phyloP scores from a whole-genome alignment of 108 stramenopile genomes.

The Stephanodiscus minutulus region DNA sequence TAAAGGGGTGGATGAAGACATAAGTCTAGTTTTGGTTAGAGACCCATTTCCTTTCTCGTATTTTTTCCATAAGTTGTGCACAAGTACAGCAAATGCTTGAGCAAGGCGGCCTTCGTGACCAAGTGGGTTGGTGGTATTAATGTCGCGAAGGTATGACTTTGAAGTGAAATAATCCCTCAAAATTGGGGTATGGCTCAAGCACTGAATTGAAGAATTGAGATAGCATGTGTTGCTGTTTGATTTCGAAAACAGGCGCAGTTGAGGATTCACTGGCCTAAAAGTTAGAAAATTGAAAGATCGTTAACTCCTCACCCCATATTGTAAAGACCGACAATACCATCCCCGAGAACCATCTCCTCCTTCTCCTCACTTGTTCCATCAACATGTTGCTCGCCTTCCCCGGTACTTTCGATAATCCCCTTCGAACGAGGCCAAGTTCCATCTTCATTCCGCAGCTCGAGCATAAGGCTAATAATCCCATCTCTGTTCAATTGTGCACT shows the following conservation, averaged over 20 bases:
- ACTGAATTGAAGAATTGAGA: constrained; percentile 93
- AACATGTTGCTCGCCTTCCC: neutral
- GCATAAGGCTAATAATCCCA: constrained; percentile 61
- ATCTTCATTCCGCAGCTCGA: constrained; percentile 78
- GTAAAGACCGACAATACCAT: constrained; percentile 85
- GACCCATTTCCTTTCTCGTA: constrained; percentile 22
- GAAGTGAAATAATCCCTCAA: constrained; percentile 93
- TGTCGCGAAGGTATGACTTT: constrained; percentile 85
- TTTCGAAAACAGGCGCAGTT: neutral
- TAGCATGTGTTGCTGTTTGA: constrained; percentile 93
- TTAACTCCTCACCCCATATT: constrained; percentile 77
- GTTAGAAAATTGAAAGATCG: neutral
- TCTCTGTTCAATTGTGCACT: constrained; percentile 37
- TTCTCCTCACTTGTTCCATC: constrained; percentile 17
- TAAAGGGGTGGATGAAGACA: constrained; percentile 70
- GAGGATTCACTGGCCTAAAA: neutral
- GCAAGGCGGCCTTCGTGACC: constrained; percentile 93
- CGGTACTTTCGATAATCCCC: neutral
- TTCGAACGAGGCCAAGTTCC: constrained; percentile 75
- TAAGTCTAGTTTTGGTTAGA: constrained; percentile 51
- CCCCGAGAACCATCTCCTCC: constrained; percentile 56
- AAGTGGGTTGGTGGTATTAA: constrained; percentile 93
- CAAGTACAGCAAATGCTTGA: constrained; percentile 90
- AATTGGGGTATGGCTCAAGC: constrained; percentile 93
- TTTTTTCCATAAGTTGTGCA: constrained; percentile 88